These are phyloP conservation scores for Colletotrichum sp. DNA, from an alignment of 2,329 filamentous ascomycete genomes.

Conservation along the genomic window DNA sequence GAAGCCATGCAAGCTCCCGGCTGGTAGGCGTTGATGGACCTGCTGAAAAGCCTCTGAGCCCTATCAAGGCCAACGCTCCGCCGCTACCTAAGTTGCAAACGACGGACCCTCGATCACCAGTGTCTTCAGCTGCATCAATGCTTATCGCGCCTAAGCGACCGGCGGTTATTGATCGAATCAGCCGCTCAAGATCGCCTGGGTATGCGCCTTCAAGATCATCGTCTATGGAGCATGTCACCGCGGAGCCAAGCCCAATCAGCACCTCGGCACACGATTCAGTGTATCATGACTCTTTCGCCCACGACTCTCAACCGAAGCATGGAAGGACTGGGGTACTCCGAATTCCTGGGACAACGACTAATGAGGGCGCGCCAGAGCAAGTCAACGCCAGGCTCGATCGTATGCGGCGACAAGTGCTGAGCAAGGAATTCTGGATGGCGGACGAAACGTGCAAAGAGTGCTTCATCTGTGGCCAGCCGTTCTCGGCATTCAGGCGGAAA, in stretches of 20 bases:
- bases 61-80: conserved; percentile 39
- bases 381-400: conserved; percentile 69
- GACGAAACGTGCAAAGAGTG: conserved; percentile 98
- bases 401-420: conserved; percentile 86
- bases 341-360: conserved; percentile 62
- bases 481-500: conserved; percentile 93
- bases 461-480: conserved; percentile 88
- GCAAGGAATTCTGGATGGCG: conserved; percentile 98
- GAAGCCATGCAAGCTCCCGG: conserved; percentile 27
- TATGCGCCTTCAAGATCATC: conserved; percentile 60
- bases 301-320: conserved; percentile 49
- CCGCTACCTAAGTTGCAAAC: conserved; percentile 40
- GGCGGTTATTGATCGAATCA: conserved; percentile 61
- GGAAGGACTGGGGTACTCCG: conserved; percentile 51
- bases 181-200: conserved; percentile 47
- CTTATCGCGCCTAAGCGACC: conserved; percentile 49
- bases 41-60: conserved; percentile 48
- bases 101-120: conserved; percentile 32
- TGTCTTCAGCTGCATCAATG: conserved; percentile 39
- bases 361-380: conserved; percentile 62
- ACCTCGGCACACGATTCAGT: conserved; percentile 65
- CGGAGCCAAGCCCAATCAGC: conserved; percentile 61
- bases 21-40: conserved; percentile 49
- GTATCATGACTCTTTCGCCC: conserved; percentile 61
- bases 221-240: conserved; percentile 61